Base-by-base conservation (phyloP, 139 green algal species). In the Pleodorina starrii region DNA sequence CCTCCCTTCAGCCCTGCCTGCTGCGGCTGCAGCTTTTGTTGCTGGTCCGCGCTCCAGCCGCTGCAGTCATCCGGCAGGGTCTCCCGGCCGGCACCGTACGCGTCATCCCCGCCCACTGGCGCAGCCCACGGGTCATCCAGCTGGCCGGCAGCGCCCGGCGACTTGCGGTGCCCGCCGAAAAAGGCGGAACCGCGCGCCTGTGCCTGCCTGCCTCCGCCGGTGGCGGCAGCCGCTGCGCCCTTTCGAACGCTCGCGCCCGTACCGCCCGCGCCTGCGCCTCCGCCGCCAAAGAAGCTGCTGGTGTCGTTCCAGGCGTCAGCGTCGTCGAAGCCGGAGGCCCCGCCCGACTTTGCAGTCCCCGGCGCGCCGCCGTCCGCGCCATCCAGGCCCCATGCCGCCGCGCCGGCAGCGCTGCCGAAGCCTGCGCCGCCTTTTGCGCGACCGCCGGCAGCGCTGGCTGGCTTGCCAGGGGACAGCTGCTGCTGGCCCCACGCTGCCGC, bases 101-200 rank as follows among this genome's bases (percentile, higher is more conserved):
- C 46, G 12, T 29, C 54, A 1, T 75, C 50, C 0, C 42, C 29
- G 14, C 60, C 84, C 42, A 23, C 74, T 21, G 27, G 48, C 35
- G 57, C 75, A 32, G 71, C 73, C 57, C 68, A 81, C 29, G 59
- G 75, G 82, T 68, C 88, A 36, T 86, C 63, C 35, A 87, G 43
- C 43, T n/a, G n/a, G 44, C 2, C 12, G 11, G 80, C 25, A 36
- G 29, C 11, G 1, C 50, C 35, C 7, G 38, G 7, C 11, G 36
- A 80, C 36, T 23, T n/a, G 38, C 1, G 17, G 43, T 51, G 21
- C 16, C 72, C 42, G 72, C 40, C 38, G 40, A 48, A 46, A 32
- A 76, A 76, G 5, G 68, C 68, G 35, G 68, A 46, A 50, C 32
- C 50, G 2, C 48, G 46, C 29, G 6, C 14, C 14, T 14, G n/a